Conservation (phyloP, 2,329 filamentous ascomycete species). For the Ophioceras dolichostomum region DNA sequence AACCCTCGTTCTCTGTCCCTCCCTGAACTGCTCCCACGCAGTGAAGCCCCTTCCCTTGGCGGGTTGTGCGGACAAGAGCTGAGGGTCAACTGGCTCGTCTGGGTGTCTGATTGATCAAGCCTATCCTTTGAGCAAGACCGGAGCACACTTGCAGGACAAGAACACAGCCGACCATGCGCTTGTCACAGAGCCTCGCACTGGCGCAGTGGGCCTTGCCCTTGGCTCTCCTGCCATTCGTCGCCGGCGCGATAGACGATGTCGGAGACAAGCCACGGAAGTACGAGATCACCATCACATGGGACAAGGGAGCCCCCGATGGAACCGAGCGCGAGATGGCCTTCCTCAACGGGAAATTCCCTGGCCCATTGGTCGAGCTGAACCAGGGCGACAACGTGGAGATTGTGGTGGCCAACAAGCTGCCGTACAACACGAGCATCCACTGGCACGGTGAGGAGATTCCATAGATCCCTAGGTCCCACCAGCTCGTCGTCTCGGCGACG, state of each 20-base stretch:
- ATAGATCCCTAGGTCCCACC: too few species aligned
- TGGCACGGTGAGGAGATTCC: conserved; percentile 26
- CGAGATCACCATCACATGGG: conserved; percentile 22
- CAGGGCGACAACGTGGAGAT: conserved; percentile 37
- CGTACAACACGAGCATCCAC: conserved; percentile 34
- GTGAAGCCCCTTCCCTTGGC: too few species aligned
- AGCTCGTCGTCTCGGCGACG: too few species aligned
- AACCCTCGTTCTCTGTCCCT: too few species aligned
- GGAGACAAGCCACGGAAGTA: conserved; percentile 7
- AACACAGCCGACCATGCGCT: background rate
- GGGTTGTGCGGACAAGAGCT: too few species aligned
- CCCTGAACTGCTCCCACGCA: too few species aligned
- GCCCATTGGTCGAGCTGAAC: conserved; percentile 41
- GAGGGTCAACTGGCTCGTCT: too few species aligned
- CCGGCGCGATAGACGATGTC: conserved; percentile 1
- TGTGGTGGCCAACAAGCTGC: conserved; percentile 30
- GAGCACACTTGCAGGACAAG: too few species aligned
- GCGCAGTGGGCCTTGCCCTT: background rate
- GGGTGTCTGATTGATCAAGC: too few species aligned
- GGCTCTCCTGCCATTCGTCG: background rate
- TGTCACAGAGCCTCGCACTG: background rate
- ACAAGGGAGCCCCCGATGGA: conserved; percentile 28
- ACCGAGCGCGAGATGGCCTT: conserved; percentile 30
- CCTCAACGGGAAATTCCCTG: conserved; percentile 49
- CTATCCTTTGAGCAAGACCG: too few species aligned